A percentile compares a stretch with the other conserved stretches of the same genome.
Conservation (phyloP, 208 protist genomes). For the Crithidia sp. region DNA sequence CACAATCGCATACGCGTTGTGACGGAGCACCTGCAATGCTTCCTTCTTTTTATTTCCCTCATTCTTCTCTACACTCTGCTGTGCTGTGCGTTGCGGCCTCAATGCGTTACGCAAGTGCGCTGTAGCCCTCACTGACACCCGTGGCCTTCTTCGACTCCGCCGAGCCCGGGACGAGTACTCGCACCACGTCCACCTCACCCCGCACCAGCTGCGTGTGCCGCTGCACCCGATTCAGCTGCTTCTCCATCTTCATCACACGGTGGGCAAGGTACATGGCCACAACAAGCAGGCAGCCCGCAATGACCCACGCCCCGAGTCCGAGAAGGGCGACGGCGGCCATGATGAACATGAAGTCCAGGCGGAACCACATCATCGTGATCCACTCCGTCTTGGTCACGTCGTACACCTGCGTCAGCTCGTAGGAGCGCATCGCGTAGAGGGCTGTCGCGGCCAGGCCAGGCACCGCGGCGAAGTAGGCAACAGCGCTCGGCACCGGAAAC, state of each 20-base stretch:
- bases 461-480: conserved; percentile 51
- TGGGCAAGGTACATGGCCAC: conserved; percentile 74
- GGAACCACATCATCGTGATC: conserved; percentile 87
- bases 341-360: conserved; percentile 78
- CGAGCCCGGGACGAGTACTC: conserved; percentile 59
- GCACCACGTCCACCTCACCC: conserved; percentile 63
- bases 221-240: conserved; percentile 52
- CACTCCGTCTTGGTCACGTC: conserved; percentile 74
- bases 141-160: conserved; percentile 56
- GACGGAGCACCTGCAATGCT: too few relatives aligned
- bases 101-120: conserved; percentile 13
- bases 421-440: conserved; percentile 57
- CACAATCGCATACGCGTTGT: too few relatives aligned
- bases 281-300: conserved; percentile 50
- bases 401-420: conserved; percentile 30
- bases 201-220: conserved; percentile 73
- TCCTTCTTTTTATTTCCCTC: too few relatives aligned
- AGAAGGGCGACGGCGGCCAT: conserved; percentile 66
- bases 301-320: conserved; percentile 59
- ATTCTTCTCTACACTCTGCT: too few relatives aligned
- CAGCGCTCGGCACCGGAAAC: conserved; percentile 39
- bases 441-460: conserved; percentile 49
- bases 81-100: too few relatives aligned
- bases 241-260: conserved; percentile 79
- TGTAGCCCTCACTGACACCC: conserved; percentile 49